These are phyloP conservation scores for Trichoderma asperellum DNA, from an alignment of 2,329 filamentous ascomycete genomes.

Conservation along the genomic window DNA sequence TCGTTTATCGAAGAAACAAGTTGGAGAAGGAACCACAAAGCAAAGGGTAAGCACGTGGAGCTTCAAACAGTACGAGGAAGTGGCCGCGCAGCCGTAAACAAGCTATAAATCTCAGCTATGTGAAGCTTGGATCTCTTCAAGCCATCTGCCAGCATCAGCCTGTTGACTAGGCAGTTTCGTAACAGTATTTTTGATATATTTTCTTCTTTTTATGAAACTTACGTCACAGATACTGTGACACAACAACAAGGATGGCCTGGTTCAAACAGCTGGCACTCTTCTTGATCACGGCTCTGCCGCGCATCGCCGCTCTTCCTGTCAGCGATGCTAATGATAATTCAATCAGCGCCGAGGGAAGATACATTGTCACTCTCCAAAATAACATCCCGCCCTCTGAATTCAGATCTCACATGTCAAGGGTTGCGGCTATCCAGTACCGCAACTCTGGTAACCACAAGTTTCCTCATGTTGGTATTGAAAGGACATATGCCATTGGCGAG, in stretches of 20 bases:
- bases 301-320: slow-evolving; percentile 24
- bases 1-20: background rate
- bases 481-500: slow-evolving; percentile 40
- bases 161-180: background rate
- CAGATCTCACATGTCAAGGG: slow-evolving; percentile 43
- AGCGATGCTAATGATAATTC: background rate
- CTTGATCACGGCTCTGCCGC: slow-evolving; percentile 27
- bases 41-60: background rate
- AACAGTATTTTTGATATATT: background rate
- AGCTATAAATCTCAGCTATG: background rate
- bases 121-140: background rate
- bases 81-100: background rate
- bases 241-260: slow-evolving; percentile 13
- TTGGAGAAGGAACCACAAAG: background rate
- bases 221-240: background rate
- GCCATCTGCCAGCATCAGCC: background rate
- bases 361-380: slow-evolving; percentile 52
- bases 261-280: slow-evolving; percentile 32
- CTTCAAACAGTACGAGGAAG: background rate
- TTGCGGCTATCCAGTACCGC: slow-evolving; percentile 40
- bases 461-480: slow-evolving; percentile 38
- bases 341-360: slow-evolving; percentile 44
- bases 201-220: background rate
- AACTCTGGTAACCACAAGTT: slow-evolving; percentile 37
- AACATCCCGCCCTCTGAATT: slow-evolving; percentile 39